phyloP scores from a whole-genome alignment of 1,284 basidiomycete species.

The Stereum hirsutum region DNA sequence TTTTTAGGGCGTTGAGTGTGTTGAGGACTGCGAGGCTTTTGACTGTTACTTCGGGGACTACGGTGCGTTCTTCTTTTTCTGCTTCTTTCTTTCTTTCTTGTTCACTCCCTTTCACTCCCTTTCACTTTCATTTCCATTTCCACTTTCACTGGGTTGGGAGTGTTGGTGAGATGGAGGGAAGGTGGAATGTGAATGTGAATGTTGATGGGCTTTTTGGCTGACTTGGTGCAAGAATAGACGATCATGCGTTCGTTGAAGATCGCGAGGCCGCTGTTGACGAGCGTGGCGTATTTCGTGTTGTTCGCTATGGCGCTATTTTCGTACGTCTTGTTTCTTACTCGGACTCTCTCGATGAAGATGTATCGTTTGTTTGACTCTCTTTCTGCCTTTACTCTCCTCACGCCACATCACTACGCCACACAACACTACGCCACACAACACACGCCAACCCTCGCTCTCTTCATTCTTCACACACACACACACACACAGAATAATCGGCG shows the following conservation, averaged over 20 bases:
- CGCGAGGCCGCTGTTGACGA: slow-evolving; percentile 80
- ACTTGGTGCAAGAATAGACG: slow-evolving; percentile 38
- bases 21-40: slow-evolving; percentile 79
- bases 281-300: slow-evolving; percentile 85
- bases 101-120: too few relatives aligned
- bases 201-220: background rate
- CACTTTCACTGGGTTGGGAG: too few relatives aligned
- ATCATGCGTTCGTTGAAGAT: slow-evolving; percentile 92
- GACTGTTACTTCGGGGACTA: slow-evolving; percentile 87
- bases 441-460: background rate
- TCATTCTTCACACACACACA: slow-evolving; percentile 2
- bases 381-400: too few relatives aligned
- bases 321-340: slow-evolving; percentile 29
- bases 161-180: too few relatives aligned
- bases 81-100: background rate
- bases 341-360: background rate
- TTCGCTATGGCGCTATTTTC: slow-evolving; percentile 90
- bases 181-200: background rate
- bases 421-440: too few relatives aligned
- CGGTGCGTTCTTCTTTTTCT: slow-evolving; percentile 36
- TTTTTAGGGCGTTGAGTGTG: slow-evolving; percentile 89
- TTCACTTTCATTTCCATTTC: too few relatives aligned
- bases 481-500: slow-evolving; percentile 67
- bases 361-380: too few relatives aligned
- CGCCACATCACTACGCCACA: too few relatives aligned